These are phyloP conservation scores for Moesziomyces sp. DNA, from an alignment of 1,284 basidiomycete species.

Conservation along the genomic window DNA sequence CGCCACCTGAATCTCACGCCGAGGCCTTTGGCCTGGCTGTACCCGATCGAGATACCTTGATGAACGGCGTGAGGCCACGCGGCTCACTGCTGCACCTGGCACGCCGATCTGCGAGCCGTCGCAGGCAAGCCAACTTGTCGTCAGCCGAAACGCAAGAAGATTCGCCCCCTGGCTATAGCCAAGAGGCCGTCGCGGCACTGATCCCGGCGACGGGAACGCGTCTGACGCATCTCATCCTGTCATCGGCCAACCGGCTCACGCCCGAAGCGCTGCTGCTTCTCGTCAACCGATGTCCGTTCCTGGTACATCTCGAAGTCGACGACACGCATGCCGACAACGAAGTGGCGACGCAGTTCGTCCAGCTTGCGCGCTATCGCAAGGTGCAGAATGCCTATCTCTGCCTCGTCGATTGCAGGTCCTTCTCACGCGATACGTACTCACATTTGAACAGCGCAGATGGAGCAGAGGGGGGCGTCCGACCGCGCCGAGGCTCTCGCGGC, in stretches of 20 bases:
- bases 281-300: conserved; percentile 44
- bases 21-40: conserved; percentile 36
- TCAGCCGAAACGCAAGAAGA: conserved; percentile 11
- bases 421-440: conserved; percentile 35
- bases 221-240: conserved; percentile 80
- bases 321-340: conserved; percentile 50
- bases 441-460: conserved; percentile 27
- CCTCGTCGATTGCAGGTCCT: conserved; percentile 52
- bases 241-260: conserved; percentile 64
- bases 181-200: conserved; percentile 31
- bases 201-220: conserved; percentile 72
- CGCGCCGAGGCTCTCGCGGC: conserved; percentile 29
- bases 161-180: conserved; percentile 17
- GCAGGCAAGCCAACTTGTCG: conserved; percentile 24
- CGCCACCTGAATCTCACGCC: conserved; percentile 70
- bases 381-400: conserved; percentile 46
- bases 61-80: conserved; percentile 22
- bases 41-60: conserved; percentile 23
- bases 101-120: conserved; percentile 35
- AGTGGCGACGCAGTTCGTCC: conserved; percentile 48
- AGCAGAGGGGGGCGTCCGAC: conserved; percentile 29
- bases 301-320: conserved; percentile 55
- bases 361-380: conserved; percentile 41
- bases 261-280: conserved; percentile 38
- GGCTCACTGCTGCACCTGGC: conserved; percentile 27